phyloP scores from a whole-genome alignment of 2,329 filamentous ascomycete genomes.

The Trichoderma endophyticum region DNA sequence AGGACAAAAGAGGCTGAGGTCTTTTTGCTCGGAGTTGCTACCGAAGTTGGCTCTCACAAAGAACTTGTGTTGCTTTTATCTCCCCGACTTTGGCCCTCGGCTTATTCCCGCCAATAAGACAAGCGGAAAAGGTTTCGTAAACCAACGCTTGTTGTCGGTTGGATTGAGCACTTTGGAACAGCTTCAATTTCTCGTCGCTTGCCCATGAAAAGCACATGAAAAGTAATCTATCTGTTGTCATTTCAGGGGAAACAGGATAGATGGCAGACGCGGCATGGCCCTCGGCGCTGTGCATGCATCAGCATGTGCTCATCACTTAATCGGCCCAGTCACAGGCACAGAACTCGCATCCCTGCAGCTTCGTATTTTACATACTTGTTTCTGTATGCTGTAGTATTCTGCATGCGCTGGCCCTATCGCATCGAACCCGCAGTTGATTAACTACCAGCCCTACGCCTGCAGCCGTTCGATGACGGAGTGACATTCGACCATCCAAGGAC shows the following conservation, averaged over 20 bases:
- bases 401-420: neutral
- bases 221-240: neutral
- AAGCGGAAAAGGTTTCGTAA: neutral
- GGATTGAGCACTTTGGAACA: neutral
- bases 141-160: neutral
- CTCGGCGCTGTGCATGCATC: conserved; percentile 8
- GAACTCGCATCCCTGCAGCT: neutral
- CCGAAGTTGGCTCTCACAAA: neutral
- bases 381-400: neutral
- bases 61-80: neutral
- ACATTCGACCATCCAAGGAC: neutral
- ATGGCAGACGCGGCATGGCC: neutral
- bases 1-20: neutral
- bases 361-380: neutral
- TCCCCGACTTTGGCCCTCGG: neutral
- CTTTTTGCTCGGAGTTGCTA: neutral
- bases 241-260: neutral
- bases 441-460: conserved; percentile 10
- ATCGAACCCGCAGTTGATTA: conserved; percentile 1
- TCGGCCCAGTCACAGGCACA: neutral
- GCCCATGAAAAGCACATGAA: neutral
- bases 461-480: neutral
- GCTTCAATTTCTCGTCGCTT: neutral
- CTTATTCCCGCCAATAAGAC: neutral
- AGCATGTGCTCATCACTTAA: conserved; percentile 11